These are phyloP conservation scores for Termitomyces sp. DNA, from an alignment of 768 basidiomycete genomes.

Conservation along the genomic window DNA sequence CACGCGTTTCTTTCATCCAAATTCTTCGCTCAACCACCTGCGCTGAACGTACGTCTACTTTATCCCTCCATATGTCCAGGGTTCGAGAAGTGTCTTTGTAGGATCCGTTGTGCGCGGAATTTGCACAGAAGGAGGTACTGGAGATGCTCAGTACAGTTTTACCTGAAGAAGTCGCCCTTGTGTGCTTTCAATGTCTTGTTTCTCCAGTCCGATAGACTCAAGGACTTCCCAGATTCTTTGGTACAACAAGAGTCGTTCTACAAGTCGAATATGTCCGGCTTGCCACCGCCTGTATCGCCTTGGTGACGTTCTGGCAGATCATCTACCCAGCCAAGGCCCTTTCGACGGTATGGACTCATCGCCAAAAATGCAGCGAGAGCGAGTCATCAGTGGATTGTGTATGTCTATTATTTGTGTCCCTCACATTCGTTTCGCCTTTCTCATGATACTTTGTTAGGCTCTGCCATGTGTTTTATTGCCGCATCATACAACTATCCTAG, in stretches of 20 bases:
- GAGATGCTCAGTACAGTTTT: conserved; percentile 67
- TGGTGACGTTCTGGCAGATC: conserved; percentile 58
- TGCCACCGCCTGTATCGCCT: conserved; percentile 69
- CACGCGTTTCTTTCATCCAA: conserved; percentile 57
- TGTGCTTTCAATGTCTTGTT: conserved; percentile 25
- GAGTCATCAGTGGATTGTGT: conserved; percentile 76
- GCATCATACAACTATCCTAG: conserved; percentile 61
- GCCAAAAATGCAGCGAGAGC: conserved; percentile 48
- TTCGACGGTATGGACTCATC: conserved; percentile 16
- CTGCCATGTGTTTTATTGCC: conserved; percentile 69
- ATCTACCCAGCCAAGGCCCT: conserved; percentile 29
- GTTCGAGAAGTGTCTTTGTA: conserved; percentile 6
- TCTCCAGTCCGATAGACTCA: background rate
- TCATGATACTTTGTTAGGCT: conserved; percentile 41
- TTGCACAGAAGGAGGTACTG: conserved; percentile 68
- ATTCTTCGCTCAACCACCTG: conserved; percentile 61
- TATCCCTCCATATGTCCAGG: background rate
- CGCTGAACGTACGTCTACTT: conserved; percentile 35
- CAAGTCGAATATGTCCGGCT: conserved; percentile 69
- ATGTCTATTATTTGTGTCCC: conserved; percentile 16
- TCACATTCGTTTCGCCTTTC: background rate
- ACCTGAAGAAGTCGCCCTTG: conserved; percentile 67
- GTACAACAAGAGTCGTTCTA: conserved; percentile 79
- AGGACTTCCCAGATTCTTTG: conserved; percentile 55
- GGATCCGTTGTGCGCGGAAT: conserved; percentile 70